Evolutionary conservation across 179 eudicot species (phyloP).

Genomic region (Spergularia azorica): DNA sequence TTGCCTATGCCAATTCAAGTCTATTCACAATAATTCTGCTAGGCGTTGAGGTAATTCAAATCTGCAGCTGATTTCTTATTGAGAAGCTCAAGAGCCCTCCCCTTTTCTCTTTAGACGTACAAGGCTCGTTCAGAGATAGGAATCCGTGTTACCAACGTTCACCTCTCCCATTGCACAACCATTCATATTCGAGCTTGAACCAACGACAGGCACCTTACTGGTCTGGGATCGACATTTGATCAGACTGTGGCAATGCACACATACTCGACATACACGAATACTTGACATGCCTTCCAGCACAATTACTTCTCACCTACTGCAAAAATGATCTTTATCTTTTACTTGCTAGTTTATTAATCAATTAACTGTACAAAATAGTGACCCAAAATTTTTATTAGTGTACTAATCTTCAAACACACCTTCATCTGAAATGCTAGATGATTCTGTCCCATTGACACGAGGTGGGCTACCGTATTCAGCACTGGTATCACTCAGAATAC

Average conservation of each 20-base stretch:
- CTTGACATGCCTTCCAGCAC: neutral
- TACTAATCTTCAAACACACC: conserved; percentile 73
- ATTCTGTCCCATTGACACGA: conserved; percentile 74
- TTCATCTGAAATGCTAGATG: conserved; percentile 61
- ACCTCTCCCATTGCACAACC: neutral
- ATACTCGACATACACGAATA: neutral
- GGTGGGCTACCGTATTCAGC: conserved; percentile 41
- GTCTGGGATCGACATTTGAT: neutral
- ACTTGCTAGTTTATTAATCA: neutral
- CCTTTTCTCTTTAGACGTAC: too few species aligned
- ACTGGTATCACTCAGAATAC: conserved; percentile 52
- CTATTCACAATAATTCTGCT: too few species aligned
- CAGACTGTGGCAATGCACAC: neutral
- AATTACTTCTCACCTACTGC: too few species aligned
- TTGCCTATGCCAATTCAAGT: too few species aligned
- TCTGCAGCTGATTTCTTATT: too few species aligned
- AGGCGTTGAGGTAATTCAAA: too few species aligned
- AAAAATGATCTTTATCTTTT: neutral
- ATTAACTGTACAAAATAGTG: conserved; percentile 27
- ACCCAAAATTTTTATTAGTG: neutral
- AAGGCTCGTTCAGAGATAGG: too few species aligned
- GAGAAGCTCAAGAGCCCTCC: too few species aligned
- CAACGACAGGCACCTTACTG: neutral
- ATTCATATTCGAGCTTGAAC: neutral
- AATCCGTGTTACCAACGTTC: too few species aligned